A percentile compares a stretch with the other conserved stretches of the same genome.
Evolutionary conservation across 1,284 basidiomycete species (phyloP).

Genomic region (Polyporus tsugae): DNA sequence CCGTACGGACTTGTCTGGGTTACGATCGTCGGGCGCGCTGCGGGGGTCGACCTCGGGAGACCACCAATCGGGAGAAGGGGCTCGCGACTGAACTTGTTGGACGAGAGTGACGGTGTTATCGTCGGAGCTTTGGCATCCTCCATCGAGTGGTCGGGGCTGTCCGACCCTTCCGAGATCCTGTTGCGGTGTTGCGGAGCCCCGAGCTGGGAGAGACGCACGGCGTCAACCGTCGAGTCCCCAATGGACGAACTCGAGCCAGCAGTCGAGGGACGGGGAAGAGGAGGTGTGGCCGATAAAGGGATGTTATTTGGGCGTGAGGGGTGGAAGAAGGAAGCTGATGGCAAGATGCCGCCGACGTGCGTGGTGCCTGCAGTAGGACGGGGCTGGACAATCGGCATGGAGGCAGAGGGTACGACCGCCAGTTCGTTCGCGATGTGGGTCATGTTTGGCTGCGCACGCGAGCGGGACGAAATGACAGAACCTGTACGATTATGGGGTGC

Average conservation of each 20-base stretch:
- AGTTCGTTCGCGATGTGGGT: constrained; percentile 31
- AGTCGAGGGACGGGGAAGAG: constrained; percentile 47
- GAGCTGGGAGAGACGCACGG: constrained; percentile 41
- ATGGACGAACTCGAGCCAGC: constrained; percentile 41
- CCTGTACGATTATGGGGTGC: constrained; percentile 36
- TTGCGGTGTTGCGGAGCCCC: constrained; percentile 34
- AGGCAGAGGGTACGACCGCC: constrained; percentile 35
- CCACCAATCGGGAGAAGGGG: constrained; percentile 63
- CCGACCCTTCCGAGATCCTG: constrained; percentile 44
- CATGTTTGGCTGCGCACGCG: constrained; percentile 30
- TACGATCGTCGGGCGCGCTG: constrained; percentile 39
- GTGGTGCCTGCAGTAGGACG: constrained; percentile 48
- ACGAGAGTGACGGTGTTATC: constrained; percentile 37
- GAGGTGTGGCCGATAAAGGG: constrained; percentile 41
- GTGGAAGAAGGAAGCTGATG: constrained; percentile 77
- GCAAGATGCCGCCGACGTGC: constrained; percentile 76
- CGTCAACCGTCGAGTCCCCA: constrained; percentile 38
- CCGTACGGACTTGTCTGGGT: constrained; percentile 41
- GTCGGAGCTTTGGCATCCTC: constrained; percentile 39
- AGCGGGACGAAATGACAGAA: constrained; percentile 37
- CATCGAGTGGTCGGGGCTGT: constrained; percentile 42
- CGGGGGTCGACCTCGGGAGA: constrained; percentile 28
- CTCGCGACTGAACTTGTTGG: constrained; percentile 69
- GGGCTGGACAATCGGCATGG: constrained; percentile 38
- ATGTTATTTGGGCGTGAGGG: constrained; percentile 63